Conservation (phyloP, 805 yeast genomes). For the Monosporozyma aerobia region DNA sequence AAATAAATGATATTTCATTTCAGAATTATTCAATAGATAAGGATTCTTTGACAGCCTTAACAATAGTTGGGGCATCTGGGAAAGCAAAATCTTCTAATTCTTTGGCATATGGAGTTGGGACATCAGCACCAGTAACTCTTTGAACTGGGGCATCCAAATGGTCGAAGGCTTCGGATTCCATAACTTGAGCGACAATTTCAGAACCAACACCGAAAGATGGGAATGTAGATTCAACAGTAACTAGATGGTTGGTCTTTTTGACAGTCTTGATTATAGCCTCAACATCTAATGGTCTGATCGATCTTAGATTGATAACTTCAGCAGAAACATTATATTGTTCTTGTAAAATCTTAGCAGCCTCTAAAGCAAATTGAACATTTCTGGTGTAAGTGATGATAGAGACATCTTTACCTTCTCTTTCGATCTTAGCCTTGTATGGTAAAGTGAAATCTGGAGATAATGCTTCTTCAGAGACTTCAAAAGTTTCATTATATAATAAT, state of each 20-base stretch:
- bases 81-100: constrained; percentile 96
- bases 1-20: background rate
- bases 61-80: constrained; percentile 90
- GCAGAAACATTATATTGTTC: constrained; percentile 80
- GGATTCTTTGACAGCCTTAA: constrained; percentile 77
- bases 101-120: constrained; percentile 96
- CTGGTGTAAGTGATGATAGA: constrained; percentile 87
- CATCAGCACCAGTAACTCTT: constrained; percentile 99
- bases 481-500: constrained; percentile 83
- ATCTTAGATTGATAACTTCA: constrained; percentile 91
- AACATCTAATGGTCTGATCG: constrained; percentile 93
- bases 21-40: constrained; percentile 45
- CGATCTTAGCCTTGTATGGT: constrained; percentile 92
- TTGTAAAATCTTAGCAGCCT: constrained; percentile 83
- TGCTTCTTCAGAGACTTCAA: constrained; percentile 84
- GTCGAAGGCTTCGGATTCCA: constrained; percentile 98
- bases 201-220: constrained; percentile 98
- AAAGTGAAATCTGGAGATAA: constrained; percentile 78
- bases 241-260: constrained; percentile 93
- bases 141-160: constrained; percentile 97
- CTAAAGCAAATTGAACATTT: constrained; percentile 74
- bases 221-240: constrained; percentile 95
- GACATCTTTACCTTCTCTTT: constrained; percentile 84
- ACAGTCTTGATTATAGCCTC: constrained; percentile 78
- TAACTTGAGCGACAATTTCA: constrained; percentile 92